Percentiles rank a stretch among this genome's conserved stretches.
Evolutionary conservation across 345 rosid genomes (phyloP).

Genomic region (Melaleuca quinquenervia): DNA sequence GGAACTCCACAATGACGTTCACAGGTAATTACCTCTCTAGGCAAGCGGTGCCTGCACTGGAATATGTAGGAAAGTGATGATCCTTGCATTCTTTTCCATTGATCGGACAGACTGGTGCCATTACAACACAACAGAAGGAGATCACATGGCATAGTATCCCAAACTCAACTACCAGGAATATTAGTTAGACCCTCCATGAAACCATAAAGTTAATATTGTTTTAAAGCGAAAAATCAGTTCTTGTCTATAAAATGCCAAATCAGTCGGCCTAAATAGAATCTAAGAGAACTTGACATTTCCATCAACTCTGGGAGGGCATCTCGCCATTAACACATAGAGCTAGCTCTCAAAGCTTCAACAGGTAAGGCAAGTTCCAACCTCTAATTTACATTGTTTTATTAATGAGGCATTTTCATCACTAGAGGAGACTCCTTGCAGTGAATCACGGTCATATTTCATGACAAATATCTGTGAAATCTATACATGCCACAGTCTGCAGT

Average conservation of each 20-base stretch:
- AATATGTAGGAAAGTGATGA: not conserved
- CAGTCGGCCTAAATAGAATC: not conserved
- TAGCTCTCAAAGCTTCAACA: not conserved
- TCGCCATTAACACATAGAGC: not conserved
- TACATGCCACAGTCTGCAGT: too few species aligned
- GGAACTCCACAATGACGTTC: not conserved
- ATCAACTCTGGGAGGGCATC: not conserved
- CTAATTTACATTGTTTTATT: too few species aligned
- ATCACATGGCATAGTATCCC: not conserved
- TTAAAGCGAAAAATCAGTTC: not conserved
- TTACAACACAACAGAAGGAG: not conserved
- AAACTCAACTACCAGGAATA: not conserved
- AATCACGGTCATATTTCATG: too few species aligned
- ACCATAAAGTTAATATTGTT: not conserved
- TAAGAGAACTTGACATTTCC: not conserved
- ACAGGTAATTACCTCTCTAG: not conserved
- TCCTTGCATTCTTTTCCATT: not conserved
- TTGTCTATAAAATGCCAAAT: not conserved
- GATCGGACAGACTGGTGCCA: not conserved
- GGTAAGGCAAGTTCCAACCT: not conserved
- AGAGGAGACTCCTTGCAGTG: too few species aligned
- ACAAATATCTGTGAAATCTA: too few species aligned
- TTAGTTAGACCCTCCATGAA: not conserved
- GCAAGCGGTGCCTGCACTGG: not conserved
- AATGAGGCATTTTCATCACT: too few species aligned